phyloP scores from a whole-genome alignment of 768 basidiomycete genomes.

The Mrakia hoshinonis region DNA sequence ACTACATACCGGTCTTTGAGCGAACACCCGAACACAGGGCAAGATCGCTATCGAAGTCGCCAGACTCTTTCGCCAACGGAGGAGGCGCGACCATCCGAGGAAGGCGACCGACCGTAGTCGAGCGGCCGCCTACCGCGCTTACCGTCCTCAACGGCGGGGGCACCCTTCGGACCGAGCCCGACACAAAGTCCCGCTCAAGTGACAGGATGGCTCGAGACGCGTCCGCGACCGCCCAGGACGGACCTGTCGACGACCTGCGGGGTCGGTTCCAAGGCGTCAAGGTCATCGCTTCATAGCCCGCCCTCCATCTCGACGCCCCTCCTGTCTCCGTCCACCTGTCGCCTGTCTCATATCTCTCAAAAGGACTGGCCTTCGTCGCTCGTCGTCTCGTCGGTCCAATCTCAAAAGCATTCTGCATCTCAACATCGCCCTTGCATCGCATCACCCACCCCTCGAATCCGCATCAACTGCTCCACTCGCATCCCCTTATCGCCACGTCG shows the following conservation, averaged over 20 bases:
- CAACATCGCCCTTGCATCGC: conserved; percentile 2
- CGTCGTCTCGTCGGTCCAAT: too few relatives aligned
- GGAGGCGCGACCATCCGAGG: conserved; percentile 16
- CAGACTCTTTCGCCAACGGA: not conserved
- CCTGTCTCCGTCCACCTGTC: not conserved
- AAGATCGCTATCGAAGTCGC: conserved; percentile 1
- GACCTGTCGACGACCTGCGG: not conserved
- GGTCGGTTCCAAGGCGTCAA: not conserved
- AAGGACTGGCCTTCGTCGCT: too few relatives aligned
- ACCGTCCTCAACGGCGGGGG: conserved; percentile 15
- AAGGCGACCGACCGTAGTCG: conserved; percentile 18
- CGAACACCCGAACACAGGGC: not conserved
- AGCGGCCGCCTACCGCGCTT: conserved; percentile 13
- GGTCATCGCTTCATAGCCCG: not conserved
- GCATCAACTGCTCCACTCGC: not conserved
- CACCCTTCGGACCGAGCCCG: not conserved
- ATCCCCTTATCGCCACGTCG: too few relatives aligned
- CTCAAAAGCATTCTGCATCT: too few relatives aligned
- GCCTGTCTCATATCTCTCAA: too few relatives aligned
- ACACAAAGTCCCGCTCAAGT: not conserved
- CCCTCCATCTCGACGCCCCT: not conserved
- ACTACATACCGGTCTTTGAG: conserved; percentile 14
- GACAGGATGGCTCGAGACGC: conserved; percentile 3
- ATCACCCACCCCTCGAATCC: not conserved
- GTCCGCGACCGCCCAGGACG: not conserved